Base-by-base conservation (phyloP, 768 basidiomycete species). In the Hirschioporus abietinus region DNA sequence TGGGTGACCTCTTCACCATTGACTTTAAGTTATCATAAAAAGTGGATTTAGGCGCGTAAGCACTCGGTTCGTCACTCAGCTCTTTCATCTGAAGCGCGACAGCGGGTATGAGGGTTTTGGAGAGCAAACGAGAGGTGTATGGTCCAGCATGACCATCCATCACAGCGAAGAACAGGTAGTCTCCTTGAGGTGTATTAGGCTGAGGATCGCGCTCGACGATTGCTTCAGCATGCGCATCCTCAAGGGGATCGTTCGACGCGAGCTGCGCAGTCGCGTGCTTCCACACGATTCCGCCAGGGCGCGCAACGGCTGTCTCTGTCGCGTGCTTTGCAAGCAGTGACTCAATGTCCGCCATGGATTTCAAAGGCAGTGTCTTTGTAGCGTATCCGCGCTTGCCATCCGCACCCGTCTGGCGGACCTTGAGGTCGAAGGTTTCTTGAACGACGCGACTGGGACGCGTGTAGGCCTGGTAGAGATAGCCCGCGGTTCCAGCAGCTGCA, bases 131-230 rank as follows among this genome's bases (percentile, higher is more conserved):
- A 15, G 93, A 95, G 1, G 96, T 99, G 64, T 93, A 84, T 42
- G 78, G 84, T 0, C 97, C 97, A 1, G 86, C 81, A 74, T 99
- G 97, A 1, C 95, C 95, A 71, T 95, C 95, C 88, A 96, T 91
- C 36, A 96, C 88, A 1, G 93, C 80, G 72, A 94, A 95, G 77
- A 96, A 91, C 58, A 94, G 80, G 67, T 91, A 83, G 72, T 93
- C 92, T 17, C 90, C 90, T 1, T 85, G 83, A 0, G 80, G 80
- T 2, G 84, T 81, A 10, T 84, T 80, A 70, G 88, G 86, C n/a
- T 84, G 78, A 2, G 78, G 78, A 72, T 91, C 87, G 52, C 88
- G 81, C 69, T 84, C 75, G 63, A 96, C 78, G 68, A 95, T 79
- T 66, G 88, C 86, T 67, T 84, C 82, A 3, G 91, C 86, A 69